A percentile compares a stretch with the other conserved stretches of the same genome.
Evolutionary conservation across 768 basidiomycete species (phyloP).

Genomic region (Phlebiopsis flavidoalba): DNA sequence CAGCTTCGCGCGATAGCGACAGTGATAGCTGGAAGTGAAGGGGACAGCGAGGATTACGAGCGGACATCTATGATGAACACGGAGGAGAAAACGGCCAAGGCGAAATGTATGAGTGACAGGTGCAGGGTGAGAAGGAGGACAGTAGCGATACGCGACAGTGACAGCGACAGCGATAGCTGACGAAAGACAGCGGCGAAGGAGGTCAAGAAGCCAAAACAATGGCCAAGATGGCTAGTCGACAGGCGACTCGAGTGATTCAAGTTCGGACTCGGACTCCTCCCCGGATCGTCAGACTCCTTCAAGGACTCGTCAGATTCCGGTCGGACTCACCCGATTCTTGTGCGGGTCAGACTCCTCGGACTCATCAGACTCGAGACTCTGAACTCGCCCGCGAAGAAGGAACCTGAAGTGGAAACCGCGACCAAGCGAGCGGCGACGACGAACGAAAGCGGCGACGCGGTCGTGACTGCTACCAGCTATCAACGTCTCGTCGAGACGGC

Average conservation of each 20-base stretch:
- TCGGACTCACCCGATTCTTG: too few relatives aligned
- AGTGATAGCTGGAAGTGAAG: constrained; percentile 3
- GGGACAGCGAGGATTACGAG: constrained; percentile 9
- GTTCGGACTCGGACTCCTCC: constrained; percentile 2
- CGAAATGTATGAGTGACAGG: neutral
- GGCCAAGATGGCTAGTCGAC: neutral
- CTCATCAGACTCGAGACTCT: constrained; percentile 18
- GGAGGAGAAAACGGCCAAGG: neutral
- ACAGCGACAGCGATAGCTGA: constrained; percentile 4
- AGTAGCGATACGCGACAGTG: constrained; percentile 5
- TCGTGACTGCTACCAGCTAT: constrained; percentile 39
- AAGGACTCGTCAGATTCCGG: constrained; percentile 2
- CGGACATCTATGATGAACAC: constrained; percentile 4
- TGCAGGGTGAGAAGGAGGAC: neutral
- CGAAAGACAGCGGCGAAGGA: neutral
- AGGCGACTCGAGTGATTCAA: neutral
- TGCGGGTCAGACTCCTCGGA: constrained; percentile 9
- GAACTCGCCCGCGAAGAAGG: constrained; percentile 16
- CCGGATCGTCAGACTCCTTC: neutral
- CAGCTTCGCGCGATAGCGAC: constrained; percentile 5
- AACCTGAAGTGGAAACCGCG: constrained; percentile 22
- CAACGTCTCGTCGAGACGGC: constrained; percentile 9
- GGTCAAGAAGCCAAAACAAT: constrained; percentile 1
- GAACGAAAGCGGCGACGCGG: constrained; percentile 43
- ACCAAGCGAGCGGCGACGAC: constrained; percentile 64